Evolutionary conservation across 2,329 filamentous ascomycete species (phyloP).

Genomic region (Fusarium tupiense): DNA sequence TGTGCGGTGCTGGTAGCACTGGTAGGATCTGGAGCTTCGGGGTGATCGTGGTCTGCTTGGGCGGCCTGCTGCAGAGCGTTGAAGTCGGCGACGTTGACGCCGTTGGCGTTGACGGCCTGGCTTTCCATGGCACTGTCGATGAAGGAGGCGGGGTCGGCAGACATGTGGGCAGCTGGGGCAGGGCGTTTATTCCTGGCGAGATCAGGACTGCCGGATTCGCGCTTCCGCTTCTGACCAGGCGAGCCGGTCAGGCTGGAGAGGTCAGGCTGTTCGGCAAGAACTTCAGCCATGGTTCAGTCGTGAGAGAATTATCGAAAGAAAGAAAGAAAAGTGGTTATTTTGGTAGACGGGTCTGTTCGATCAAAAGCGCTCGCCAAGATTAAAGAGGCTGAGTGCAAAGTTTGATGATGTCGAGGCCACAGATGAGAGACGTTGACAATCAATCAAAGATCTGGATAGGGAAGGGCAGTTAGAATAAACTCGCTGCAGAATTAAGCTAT

Average conservation of each 20-base stretch:
- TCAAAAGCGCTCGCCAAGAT: constrained; percentile 26
- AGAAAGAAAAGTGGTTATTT: background rate
- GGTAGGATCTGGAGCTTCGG: constrained; percentile 59
- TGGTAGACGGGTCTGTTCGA: constrained; percentile 6
- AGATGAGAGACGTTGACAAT: constrained; percentile 35
- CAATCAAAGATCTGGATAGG: constrained; percentile 35
- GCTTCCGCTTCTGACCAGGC: constrained; percentile 66
- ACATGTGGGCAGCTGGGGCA: constrained; percentile 57
- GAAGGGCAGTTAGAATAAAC: constrained; percentile 36
- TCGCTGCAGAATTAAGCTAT: background rate
- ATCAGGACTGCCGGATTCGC: constrained; percentile 61
- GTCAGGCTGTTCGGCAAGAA: constrained; percentile 59
- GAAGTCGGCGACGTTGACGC: constrained; percentile 64
- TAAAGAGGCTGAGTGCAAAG: constrained; percentile 11
- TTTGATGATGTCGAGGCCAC: constrained; percentile 35
- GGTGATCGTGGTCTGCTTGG: constrained; percentile 57
- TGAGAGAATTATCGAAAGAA: background rate
- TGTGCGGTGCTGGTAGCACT: constrained; percentile 69
- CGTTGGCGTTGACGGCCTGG: constrained; percentile 51
- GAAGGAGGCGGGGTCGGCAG: constrained; percentile 60
- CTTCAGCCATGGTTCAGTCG: constrained; percentile 57
- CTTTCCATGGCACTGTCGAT: constrained; percentile 64
- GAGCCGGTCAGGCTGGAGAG: constrained; percentile 54
- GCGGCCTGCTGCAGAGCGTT: constrained; percentile 66
- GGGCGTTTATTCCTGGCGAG: constrained; percentile 61